phyloP scores from a whole-genome alignment of 768 basidiomycete species.

The Mycena alexandri region DNA sequence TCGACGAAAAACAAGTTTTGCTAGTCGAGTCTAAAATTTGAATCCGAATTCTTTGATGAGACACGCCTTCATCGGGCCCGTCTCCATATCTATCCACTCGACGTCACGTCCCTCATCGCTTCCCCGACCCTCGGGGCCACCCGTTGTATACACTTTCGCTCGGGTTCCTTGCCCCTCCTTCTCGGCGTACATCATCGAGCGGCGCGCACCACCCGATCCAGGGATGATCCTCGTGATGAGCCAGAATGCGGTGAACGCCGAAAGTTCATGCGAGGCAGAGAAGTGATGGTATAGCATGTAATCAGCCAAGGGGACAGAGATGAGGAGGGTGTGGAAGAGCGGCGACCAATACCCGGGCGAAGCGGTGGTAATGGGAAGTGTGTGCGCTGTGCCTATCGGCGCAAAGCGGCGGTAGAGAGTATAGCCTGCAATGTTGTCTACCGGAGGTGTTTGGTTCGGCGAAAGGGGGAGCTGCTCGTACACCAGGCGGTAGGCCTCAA shows the following conservation, averaged over 20 bases:
- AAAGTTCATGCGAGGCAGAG: slow-evolving; percentile 33
- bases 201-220: slow-evolving; percentile 28
- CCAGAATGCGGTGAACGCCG: slow-evolving; percentile 37
- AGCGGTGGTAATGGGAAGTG: slow-evolving; percentile 29
- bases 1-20: no score
- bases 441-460: slow-evolving; percentile 17
- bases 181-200: slow-evolving; percentile 38
- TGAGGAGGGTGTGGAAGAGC: slow-evolving; percentile 35
- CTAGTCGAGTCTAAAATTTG: slow-evolving; percentile 25
- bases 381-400: slow-evolving; percentile 32
- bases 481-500: slow-evolving; percentile 32
- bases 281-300: slow-evolving; percentile 36
- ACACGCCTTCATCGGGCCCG: slow-evolving; percentile 34
- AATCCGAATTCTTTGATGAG: slow-evolving; percentile 26
- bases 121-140: slow-evolving; percentile 33
- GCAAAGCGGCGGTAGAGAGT: slow-evolving; percentile 35
- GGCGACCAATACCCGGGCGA: slow-evolving; percentile 38
- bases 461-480: slow-evolving; percentile 33
- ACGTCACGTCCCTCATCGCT: slow-evolving; percentile 35
- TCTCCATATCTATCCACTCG: slow-evolving; percentile 40
- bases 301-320: slow-evolving; percentile 26
- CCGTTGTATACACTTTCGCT: slow-evolving; percentile 37
- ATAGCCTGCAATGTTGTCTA: slow-evolving; percentile 34
- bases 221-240: slow-evolving; percentile 34
- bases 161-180: slow-evolving; percentile 31